Conservation (phyloP, 2,329 filamentous ascomycete species). For the Penicillium italicum region DNA sequence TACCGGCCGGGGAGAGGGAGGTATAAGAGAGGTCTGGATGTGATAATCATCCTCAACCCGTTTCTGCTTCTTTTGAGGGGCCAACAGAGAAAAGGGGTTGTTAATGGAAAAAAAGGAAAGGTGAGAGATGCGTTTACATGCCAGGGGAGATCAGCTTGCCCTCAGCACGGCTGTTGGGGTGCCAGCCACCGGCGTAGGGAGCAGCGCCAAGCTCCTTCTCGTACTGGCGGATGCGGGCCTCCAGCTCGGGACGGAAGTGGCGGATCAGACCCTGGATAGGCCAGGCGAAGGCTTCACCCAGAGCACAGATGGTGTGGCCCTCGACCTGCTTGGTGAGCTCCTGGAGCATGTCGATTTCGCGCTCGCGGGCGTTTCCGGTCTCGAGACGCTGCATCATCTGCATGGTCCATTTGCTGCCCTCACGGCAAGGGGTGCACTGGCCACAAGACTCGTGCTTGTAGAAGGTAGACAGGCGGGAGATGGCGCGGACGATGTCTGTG, state of each 20-base stretch:
- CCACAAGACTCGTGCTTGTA: constrained; percentile 98
- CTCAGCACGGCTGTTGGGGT: constrained; percentile 67
- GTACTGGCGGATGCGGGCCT: constrained; percentile 83
- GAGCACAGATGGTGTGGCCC: constrained; percentile 96
- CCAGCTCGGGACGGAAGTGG: constrained; percentile 94
- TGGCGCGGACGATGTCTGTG: constrained; percentile 90
- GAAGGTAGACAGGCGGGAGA: constrained; percentile 89
- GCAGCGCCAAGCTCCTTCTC: constrained; percentile 68
- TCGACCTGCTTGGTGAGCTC: constrained; percentile 99
- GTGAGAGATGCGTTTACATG: constrained; percentile 60
- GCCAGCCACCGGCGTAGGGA: constrained; percentile 83
- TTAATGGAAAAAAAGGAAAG: constrained; percentile 2
- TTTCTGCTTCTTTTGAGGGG: constrained; percentile 20
- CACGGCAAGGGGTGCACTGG: constrained; percentile 98
- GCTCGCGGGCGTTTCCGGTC: constrained; percentile 78
- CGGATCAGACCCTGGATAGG: constrained; percentile 96
- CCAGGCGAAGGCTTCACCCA: constrained; percentile 98
- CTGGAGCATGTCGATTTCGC: constrained; percentile 99
- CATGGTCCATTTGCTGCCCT: constrained; percentile 98
- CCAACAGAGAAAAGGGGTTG: constrained; percentile 9
- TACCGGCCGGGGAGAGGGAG: constrained; percentile 14
- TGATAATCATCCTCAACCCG: constrained; percentile 11
- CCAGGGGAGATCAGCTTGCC: constrained; percentile 85
- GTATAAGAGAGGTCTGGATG: constrained; percentile 20
- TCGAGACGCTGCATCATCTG: constrained; percentile 98